A percentile compares a stretch with the other conserved stretches of the same genome.
phyloP scores from a whole-genome alignment of 176 grass and related monocot species.

The Thinopyrum elongatum region DNA sequence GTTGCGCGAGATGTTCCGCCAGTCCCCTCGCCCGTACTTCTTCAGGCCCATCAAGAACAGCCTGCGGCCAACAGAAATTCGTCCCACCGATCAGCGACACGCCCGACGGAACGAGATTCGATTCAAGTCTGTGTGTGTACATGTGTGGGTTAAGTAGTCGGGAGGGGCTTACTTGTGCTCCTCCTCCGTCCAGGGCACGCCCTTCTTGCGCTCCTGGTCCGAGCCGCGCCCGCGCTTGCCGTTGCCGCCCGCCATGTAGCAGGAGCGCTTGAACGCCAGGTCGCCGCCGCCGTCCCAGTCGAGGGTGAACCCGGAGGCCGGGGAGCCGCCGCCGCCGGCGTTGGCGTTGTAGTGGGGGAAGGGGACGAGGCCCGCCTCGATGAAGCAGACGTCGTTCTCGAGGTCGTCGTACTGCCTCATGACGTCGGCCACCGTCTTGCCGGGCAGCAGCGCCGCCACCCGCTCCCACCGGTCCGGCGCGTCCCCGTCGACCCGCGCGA shows the following conservation, averaged over 20 bases:
- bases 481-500: constrained; percentile 58
- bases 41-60: constrained; percentile 85
- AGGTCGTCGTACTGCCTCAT: constrained; percentile 58
- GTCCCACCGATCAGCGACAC: too few species aligned
- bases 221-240: constrained; percentile 61
- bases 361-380: constrained; percentile 77
- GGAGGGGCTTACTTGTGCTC: constrained; percentile 74
- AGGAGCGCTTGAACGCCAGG: constrained; percentile 53
- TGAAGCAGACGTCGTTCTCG: constrained; percentile 77
- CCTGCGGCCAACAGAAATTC: neutral
- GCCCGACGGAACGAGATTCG: too few species aligned
- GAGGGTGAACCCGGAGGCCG: constrained; percentile 49
- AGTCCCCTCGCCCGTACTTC: constrained; percentile 95
- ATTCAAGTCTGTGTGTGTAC: too few species aligned
- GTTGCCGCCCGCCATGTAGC: constrained; percentile 46
- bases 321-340: constrained; percentile 7
- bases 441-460: constrained; percentile 57
- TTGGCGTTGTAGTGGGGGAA: constrained; percentile 50
- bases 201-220: constrained; percentile 97
- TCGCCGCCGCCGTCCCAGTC: constrained; percentile 57
- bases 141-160: neutral
- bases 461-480: constrained; percentile 68
- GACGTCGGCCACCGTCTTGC: constrained; percentile 58
- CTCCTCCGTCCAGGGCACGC: constrained; percentile 94
- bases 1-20: constrained; percentile 97